Conservation (phyloP, 225 moss, liverwort and hornwort genomes). For the Sphagnum tenellum region DNA sequence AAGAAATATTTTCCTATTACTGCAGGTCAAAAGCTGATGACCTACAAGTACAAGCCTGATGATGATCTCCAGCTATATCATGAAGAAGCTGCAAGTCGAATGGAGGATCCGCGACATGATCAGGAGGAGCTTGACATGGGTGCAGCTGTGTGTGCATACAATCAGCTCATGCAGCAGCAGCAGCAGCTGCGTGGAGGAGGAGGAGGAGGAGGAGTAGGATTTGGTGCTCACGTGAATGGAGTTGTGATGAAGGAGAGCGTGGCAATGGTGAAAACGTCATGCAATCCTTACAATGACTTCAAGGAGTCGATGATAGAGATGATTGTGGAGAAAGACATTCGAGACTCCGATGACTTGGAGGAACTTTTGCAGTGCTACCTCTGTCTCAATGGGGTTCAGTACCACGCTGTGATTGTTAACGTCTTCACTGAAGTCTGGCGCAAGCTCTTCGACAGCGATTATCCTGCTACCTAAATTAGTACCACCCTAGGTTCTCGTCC, state of each 20-base stretch:
- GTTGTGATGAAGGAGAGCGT: conserved; percentile 43
- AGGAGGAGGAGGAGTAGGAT: conserved; percentile 16
- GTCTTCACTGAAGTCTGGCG: conserved; percentile 83
- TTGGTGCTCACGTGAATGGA: neutral
- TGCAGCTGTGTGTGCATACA: too few species aligned
- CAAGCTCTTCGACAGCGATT: conserved; percentile 5
- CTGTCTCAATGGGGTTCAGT: conserved; percentile 69
- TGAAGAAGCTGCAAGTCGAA: too few species aligned
- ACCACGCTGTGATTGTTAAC: conserved; percentile 68
- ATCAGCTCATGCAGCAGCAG: too few species aligned
- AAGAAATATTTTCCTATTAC: too few species aligned
- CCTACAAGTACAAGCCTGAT: too few species aligned
- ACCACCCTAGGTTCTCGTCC: too few species aligned
- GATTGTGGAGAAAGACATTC: conserved; percentile 75
- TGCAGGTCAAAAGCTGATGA: too few species aligned
- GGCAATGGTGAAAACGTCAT: conserved; percentile 74
- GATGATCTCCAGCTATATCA: too few species aligned
- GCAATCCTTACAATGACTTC: conserved; percentile 76
- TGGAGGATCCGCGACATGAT: too few species aligned
- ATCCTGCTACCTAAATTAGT: too few species aligned
- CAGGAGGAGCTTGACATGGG: conserved; percentile 6
- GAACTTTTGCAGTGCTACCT: conserved; percentile 83
- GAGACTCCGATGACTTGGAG: conserved; percentile 58
- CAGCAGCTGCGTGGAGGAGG: conserved; percentile 3
- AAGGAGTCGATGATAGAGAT: conserved; percentile 87